Evolutionary conservation across 257 asterid species (phyloP).

Genomic region (Agastache rugosa): DNA sequence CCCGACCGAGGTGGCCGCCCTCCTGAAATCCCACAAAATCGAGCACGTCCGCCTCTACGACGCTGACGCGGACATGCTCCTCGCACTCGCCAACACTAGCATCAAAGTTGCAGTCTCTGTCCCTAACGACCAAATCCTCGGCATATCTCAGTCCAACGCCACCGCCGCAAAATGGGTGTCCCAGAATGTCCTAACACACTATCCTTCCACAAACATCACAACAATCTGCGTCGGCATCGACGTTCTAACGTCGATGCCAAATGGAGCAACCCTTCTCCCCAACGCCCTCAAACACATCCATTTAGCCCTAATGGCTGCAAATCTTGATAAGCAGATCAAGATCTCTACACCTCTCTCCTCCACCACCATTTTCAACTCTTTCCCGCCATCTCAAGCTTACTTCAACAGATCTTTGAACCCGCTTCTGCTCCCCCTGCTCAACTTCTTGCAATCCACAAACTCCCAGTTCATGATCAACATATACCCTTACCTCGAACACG

Average conservation of each 20-base stretch:
- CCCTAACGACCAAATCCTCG: constrained; percentile 66
- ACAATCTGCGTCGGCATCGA: constrained; percentile 68
- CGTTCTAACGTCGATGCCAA: constrained; percentile 53
- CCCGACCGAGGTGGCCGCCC: constrained; percentile 70
- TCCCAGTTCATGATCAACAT: constrained; percentile 67
- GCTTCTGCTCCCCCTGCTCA: constrained; percentile 53
- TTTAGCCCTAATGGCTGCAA: constrained; percentile 62
- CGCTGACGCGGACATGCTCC: constrained; percentile 70
- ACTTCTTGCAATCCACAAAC: constrained; percentile 62
- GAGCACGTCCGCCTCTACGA: constrained; percentile 62
- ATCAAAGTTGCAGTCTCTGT: constrained; percentile 60
- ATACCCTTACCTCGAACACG: constrained; percentile 66
- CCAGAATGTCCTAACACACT: constrained; percentile 62
- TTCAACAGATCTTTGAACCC: constrained; percentile 60
- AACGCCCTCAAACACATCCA: constrained; percentile 63
- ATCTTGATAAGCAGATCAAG: constrained; percentile 64
- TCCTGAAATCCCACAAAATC: constrained; percentile 67
- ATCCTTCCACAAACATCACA: constrained; percentile 70
- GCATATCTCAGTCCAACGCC: constrained; percentile 64
- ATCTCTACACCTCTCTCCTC: constrained; percentile 70
- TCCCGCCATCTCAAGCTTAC: constrained; percentile 72
- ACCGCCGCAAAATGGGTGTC: constrained; percentile 77
- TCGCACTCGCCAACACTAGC: constrained; percentile 68
- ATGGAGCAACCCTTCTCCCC: constrained; percentile 53
- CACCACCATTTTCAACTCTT: constrained; percentile 58